Base-by-base conservation (phyloP, 2,329 filamentous ascomycete species). In the Podosphaera aphanis region DNA sequence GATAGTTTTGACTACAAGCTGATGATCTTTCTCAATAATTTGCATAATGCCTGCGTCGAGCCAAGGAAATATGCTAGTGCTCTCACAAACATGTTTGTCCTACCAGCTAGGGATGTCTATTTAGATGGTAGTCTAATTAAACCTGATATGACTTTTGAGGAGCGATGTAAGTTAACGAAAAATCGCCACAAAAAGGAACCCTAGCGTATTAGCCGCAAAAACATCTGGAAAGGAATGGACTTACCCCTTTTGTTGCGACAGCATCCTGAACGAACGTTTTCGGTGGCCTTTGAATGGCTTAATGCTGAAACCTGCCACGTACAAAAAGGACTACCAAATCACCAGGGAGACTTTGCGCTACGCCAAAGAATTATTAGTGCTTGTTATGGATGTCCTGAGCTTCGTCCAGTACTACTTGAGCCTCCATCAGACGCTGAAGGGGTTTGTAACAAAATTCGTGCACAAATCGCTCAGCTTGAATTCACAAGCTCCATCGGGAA, bases 11-110 rank as follows among this genome's bases (percentile, higher is more conserved):
- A 33, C 29, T n/a, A 33, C 29, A 33, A 33, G 15, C 15, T n/a
- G 16, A 43, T 16, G 18, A 43, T 33, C n/a, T 43, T 43, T 18
- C 41, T 43, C 18, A 16, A 43, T 15, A 43, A 43, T 33, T 43
- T 6, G 33, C 27, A 43, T 2, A 43, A 43, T 27, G 25, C 41
- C n/a, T 43, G 27, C 16, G 41, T 43, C 27, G 41, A 43, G 18
- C 21, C n/a, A 16, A 43, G 18, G 20, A n/a, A 43, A 5, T 27
- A 27, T 13, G 25, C 21, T 10, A 27, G 25, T 33, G 25, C 25
- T 15, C 25, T 43, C 16, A 33, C 41, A 13, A 43, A 33, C 29
- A 43, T 43, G 25, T 43, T 35, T 43, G 19, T 27, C 41, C 13
- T 23, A 33, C 16, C 21, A 31, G 41, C 41, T 13, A 43, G 25